Evolutionary conservation across 768 basidiomycete species (phyloP).

Genomic region (Solioccasus polychromus): DNA sequence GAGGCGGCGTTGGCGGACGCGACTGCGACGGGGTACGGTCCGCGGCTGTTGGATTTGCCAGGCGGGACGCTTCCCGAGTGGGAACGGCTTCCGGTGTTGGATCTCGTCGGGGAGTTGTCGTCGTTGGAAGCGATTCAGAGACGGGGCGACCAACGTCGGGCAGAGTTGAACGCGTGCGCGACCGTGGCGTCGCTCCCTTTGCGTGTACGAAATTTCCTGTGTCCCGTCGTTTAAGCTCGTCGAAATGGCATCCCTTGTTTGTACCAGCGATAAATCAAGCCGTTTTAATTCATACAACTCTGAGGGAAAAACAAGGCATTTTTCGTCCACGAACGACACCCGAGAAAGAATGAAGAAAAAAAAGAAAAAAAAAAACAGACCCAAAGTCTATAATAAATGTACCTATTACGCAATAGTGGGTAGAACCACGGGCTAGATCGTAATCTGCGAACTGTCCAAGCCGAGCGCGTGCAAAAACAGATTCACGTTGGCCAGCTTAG

Average conservation of each 20-base stretch:
- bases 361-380: not conserved
- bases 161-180: slow-evolving; percentile 34
- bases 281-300: slow-evolving; percentile 18
- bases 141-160: slow-evolving; percentile 33
- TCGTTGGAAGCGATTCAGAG: slow-evolving; percentile 34
- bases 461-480: slow-evolving; percentile 82
- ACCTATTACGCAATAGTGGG: too few species aligned
- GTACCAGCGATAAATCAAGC: too few species aligned
- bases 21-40: slow-evolving; percentile 11
- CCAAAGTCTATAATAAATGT: too few species aligned
- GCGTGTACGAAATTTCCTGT: slow-evolving; percentile 27
- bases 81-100: slow-evolving; percentile 61
- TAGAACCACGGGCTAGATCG: slow-evolving; percentile 34
- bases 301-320: slow-evolving; percentile 16
- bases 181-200: slow-evolving; percentile 13
- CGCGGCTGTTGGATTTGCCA: slow-evolving; percentile 58
- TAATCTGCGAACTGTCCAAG: slow-evolving; percentile 69
- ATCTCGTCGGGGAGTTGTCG: slow-evolving; percentile 54
- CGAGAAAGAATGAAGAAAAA: not conserved
- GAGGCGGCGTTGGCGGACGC: slow-evolving; percentile 13
- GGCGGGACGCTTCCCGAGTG: slow-evolving; percentile 48
- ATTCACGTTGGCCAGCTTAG: slow-evolving; percentile 91
- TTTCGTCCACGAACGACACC: slow-evolving; percentile 13
- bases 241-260: not conserved
- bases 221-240: slow-evolving; percentile 6